These are phyloP conservation scores for Incumbomyces delicatus DNA, from an alignment of 2,329 filamentous ascomycete species.

Conservation along the genomic window DNA sequence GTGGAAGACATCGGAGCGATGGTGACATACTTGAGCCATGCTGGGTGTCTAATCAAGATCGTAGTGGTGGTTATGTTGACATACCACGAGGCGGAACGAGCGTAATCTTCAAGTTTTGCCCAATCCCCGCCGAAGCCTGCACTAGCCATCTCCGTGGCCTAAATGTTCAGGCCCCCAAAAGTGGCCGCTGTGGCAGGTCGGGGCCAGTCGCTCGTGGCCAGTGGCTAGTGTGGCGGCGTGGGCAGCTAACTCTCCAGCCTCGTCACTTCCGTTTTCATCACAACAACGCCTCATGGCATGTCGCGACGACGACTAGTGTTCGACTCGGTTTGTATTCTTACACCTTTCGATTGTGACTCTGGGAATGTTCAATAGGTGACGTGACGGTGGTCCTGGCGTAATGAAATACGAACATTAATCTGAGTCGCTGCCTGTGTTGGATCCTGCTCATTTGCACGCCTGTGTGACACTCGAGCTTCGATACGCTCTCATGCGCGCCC, in stretches of 20 bases:
- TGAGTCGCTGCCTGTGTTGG: neutral
- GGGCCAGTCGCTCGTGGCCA: too few relatives aligned
- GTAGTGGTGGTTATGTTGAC: too few relatives aligned
- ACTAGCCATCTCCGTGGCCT: too few relatives aligned
- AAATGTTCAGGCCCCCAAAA: neutral
- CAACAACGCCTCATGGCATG: conserved; percentile 1
- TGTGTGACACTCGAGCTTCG: neutral
- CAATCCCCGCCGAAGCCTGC: neutral
- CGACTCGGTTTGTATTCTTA: neutral
- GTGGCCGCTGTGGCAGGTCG: neutral
- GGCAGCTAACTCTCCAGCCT: conserved; percentile 6
- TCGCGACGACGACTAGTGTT: neutral
- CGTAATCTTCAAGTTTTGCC: neutral
- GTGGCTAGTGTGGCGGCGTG: neutral
- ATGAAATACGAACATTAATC: neutral
- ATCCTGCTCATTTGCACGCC: neutral
- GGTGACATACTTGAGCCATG: conserved; percentile 19
- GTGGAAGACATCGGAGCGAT: neutral
- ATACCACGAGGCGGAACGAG: neutral
- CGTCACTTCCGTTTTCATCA: conserved; percentile 7
- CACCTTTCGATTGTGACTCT: neutral
- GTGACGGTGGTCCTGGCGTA: neutral
- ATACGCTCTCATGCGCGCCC: neutral
- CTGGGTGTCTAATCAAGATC: neutral
- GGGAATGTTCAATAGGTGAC: neutral